Percentiles rank a stretch among this genome's conserved stretches.
These are phyloP conservation scores for Fusarium clavum DNA, from an alignment of 2,329 filamentous ascomycete species.

Conservation along the genomic window DNA sequence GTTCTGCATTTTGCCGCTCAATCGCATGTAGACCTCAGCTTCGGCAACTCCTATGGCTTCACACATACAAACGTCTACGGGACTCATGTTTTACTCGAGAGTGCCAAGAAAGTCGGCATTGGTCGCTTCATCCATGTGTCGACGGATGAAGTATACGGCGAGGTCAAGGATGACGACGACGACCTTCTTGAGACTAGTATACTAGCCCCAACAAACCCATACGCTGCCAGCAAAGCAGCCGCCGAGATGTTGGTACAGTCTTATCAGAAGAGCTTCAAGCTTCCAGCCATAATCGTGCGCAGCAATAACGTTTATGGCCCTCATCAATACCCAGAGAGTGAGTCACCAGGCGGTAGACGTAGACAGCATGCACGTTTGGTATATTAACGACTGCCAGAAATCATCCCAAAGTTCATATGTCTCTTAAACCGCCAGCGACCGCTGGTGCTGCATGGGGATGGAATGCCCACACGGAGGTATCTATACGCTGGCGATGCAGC, in stretches of 20 bases:
- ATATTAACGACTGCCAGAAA: constrained; percentile 64
- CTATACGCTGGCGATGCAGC: constrained; percentile 83
- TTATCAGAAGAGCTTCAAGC: constrained; percentile 85
- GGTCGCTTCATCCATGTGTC: constrained; percentile 84
- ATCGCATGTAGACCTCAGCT: constrained; percentile 85
- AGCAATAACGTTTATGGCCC: constrained; percentile 90
- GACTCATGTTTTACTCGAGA: constrained; percentile 84
- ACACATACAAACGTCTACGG: constrained; percentile 85
- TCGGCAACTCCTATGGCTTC: constrained; percentile 84
- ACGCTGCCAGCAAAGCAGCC: constrained; percentile 82
- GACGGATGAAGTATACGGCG: constrained; percentile 88
- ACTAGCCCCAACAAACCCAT: constrained; percentile 83
- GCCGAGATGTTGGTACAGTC: constrained; percentile 89
- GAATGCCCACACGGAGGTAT: constrained; percentile 79
- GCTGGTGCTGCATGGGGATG: constrained; percentile 81
- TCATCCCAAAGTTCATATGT: constrained; percentile 85
- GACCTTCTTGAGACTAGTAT: constrained; percentile 79
- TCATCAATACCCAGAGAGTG: constrained; percentile 86
- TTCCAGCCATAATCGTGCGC: constrained; percentile 82
- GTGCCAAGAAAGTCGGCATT: constrained; percentile 77
- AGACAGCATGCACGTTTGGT: neutral
- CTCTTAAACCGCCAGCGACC: constrained; percentile 74
- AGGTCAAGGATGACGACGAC: constrained; percentile 77
- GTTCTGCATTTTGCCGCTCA: constrained; percentile 89
- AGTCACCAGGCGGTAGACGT: constrained; percentile 47